Percentiles rank a stretch among this genome's conserved stretches.
phyloP scores from a whole-genome alignment of 495 filamentous ascomycete species.

The Filosporella fistucella region DNA sequence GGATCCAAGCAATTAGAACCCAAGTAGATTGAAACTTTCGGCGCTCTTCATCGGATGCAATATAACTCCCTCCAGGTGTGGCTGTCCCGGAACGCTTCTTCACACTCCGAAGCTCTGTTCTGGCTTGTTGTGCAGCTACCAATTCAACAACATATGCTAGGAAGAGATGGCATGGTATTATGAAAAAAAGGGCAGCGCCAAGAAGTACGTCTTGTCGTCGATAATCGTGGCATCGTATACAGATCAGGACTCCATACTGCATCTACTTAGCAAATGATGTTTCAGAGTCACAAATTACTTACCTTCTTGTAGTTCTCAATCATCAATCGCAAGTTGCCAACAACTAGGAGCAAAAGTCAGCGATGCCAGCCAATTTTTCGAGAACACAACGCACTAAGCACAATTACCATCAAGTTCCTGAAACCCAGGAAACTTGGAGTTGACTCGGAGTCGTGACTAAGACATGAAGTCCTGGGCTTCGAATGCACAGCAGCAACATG shows the following conservation, averaged over 20 bases:
- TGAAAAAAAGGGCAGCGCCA: conserved; percentile 70
- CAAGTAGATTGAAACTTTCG: conserved; percentile 67
- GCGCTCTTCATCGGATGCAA: conserved; percentile 49
- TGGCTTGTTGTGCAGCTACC: conserved; percentile 71
- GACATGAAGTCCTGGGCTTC: conserved; percentile 62
- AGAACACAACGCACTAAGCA: conserved; percentile 56
- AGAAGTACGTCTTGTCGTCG: conserved; percentile 70
- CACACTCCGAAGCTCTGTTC: conserved; percentile 54
- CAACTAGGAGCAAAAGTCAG: conserved; percentile 43
- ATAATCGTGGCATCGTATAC: conserved; percentile 86
- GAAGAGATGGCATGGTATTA: conserved; percentile 86
- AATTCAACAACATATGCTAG: conserved; percentile 85
- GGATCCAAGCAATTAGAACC: conserved; percentile 68
- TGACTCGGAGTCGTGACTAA: conserved; percentile 73
- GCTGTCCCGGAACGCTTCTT: conserved; percentile 49
- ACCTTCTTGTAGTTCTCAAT: conserved; percentile 98
- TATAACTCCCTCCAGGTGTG: conserved; percentile 33
- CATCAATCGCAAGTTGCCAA: conserved; percentile 86
- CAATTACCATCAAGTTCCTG: conserved; percentile 92
- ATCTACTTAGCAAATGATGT: conserved; percentile 20
- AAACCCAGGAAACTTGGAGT: conserved; percentile 89
- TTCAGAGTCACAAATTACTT: conserved; percentile 8
- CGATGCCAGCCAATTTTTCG: conserved; percentile 22
- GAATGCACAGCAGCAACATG: conserved; percentile 87
- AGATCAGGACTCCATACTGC: conserved; percentile 91